These are phyloP conservation scores for Botrytis paeoniae DNA, from an alignment of 2,329 filamentous ascomycete genomes.

Conservation along the genomic window DNA sequence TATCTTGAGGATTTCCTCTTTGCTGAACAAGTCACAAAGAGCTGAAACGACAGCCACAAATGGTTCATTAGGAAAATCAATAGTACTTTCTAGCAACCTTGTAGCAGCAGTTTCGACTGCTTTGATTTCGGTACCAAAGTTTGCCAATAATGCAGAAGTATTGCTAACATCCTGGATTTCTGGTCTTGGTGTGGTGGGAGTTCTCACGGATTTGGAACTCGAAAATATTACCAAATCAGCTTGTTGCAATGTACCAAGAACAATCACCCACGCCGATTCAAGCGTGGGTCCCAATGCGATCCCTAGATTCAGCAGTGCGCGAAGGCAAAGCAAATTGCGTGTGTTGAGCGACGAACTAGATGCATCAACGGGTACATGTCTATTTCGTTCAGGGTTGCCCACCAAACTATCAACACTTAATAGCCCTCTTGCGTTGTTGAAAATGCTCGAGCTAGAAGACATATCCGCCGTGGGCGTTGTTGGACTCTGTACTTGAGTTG, in stretches of 20 bases:
- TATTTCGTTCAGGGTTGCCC: conserved; percentile 58
- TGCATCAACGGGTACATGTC: conserved; percentile 58
- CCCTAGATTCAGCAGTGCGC: conserved; percentile 89
- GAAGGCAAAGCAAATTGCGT: conserved; percentile 82
- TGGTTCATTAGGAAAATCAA: conserved; percentile 80
- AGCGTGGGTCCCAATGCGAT: conserved; percentile 91
- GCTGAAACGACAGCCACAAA: conserved; percentile 76
- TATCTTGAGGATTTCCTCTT: conserved; percentile 25
- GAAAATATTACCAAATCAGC: conserved; percentile 79
- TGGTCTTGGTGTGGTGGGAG: conserved; percentile 49
- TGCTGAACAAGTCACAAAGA: conserved; percentile 67
- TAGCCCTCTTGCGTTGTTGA: conserved; percentile 68
- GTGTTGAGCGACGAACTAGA: conserved; percentile 64
- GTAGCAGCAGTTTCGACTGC: conserved; percentile 86
- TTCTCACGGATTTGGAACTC: conserved; percentile 50
- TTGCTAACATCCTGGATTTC: conserved; percentile 41
- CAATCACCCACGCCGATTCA: conserved; percentile 80
- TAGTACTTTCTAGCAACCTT: conserved; percentile 85
- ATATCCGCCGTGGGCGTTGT: conserved; percentile 48
- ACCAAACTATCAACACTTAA: conserved; percentile 71
- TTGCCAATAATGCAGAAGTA: conserved; percentile 49
- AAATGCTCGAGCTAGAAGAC: conserved; percentile 46
- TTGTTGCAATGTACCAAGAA: conserved; percentile 88
- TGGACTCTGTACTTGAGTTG: conserved; percentile 48
- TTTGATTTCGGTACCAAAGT: conserved; percentile 76